Evolutionary conservation across 2,329 filamentous ascomycete species (phyloP), one percentile per base, ranked within the genome.

Genomic region (Aspergillaceae sp.): DNA sequence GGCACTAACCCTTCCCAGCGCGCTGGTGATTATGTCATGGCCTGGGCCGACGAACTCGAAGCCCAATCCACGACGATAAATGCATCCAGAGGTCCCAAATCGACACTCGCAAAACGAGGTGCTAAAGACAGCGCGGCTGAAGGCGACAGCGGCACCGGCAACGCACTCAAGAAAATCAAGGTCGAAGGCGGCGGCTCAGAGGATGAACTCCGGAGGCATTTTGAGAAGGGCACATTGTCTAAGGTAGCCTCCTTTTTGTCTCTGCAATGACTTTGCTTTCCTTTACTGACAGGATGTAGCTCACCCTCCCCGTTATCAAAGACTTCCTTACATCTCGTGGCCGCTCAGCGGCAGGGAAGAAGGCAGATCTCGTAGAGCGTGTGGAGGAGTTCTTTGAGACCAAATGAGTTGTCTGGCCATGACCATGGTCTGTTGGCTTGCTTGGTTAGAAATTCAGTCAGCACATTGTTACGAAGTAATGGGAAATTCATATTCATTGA

Each of bases 21-120:
- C 29, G 84, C 86, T 1, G 90, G 89, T 0, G 78, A 80, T 2
- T 87, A 88, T 59, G 77, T 95, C 7, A 73, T 84, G 40, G 82
- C 87, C 32, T 95, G 90, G 83, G 83, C 86, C 3, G 72, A 79
- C 33, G 74, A 77, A 7, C 74, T 96, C 4, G 78, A 85, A 29
- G 68, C 76, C 6, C 79, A 82, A 47, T 75, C 73, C 53, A 64
- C 67, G 7, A 60, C 67, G 30, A 70, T 73, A 57, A 60, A 68
- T 27, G 57, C 62, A 7, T 5, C 30, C 5, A 61, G 64, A 8
- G 65, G 67, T 7, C 63, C 74, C 5, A 66, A 71, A 11, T 66
- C 69, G 3, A 69, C 69, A 0, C 69, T 73, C 26, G 66, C 67
- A 19, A 80, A 81, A 57, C 66, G 79, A 30, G 56, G 57, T 11